Evolutionary conservation across 2,329 filamentous ascomycete genomes (phyloP), one percentile per base, ranked within the genome.

Genomic region (Hymenoscyphus fraxineus): DNA sequence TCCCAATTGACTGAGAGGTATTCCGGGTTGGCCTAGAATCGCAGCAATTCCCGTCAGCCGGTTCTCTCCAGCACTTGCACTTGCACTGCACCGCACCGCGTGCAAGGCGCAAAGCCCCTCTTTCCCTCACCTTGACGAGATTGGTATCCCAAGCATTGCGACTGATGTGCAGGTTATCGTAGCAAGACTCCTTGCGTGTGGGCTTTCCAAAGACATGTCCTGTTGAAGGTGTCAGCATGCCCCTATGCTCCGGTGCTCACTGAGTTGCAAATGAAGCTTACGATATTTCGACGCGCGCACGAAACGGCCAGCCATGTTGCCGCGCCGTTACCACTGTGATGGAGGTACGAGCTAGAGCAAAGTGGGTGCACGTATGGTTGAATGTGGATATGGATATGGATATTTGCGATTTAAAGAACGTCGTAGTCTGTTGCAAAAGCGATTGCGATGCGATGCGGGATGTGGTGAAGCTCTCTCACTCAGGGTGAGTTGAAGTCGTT

Each of bases 131-230:
- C 89, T 98, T 98, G 81, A 98, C 86, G 76, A 99, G 82, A 81
- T 99, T 99, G 75, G 93, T 97, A 79, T 99, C 95, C 95, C 95
- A 99, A 63, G 95, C 95, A 88, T 99, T 99, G 80, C 90, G 92
- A 76, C 93, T 97, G 79, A 99, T 92, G 77, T 92, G 92, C 72
- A 99, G 83, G 79, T 98, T 98, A 80, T 99, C 95, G 81, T 98
- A 99, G 83, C 93, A 97, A 85, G 92, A 91, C 78, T 99, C 95
- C 86, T 97, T 97, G 80, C 92, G 89, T 71, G 93, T 96, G 68
- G 92, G 82, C 81, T 96, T 95, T 77, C 95, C 95, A 82, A 97
- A 99, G 81, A 99, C 91, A 85, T 99, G 95, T 84, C 94, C 94
- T 97, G 78, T 59, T 61, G 10, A 19, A 40, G 44, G 12, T 35